Evolutionary conservation across 2,329 filamentous ascomycete genomes (phyloP).

Genomic region (Colletotrichum magnum): DNA sequence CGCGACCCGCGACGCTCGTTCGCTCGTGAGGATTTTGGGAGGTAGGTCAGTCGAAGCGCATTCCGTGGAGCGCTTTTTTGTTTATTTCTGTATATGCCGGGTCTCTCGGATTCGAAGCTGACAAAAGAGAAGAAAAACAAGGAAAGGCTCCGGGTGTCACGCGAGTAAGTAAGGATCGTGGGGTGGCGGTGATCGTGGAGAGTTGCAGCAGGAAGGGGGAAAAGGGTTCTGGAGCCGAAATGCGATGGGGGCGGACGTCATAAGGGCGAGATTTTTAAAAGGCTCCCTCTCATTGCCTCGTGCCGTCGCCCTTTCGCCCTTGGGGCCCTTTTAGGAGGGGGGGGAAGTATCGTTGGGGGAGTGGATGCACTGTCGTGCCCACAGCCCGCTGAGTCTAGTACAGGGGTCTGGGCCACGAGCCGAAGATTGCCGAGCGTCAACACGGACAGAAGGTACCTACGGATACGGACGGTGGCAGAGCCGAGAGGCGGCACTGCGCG

Average conservation of each 20-base stretch:
- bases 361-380: conserved; percentile 1
- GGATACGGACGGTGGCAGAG: conserved; percentile 18
- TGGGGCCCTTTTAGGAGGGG: conserved; percentile 24
- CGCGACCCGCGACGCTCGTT: conserved; percentile 30
- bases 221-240: conserved; percentile 37
- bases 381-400: conserved; percentile 20
- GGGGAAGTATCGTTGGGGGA: conserved; percentile 21
- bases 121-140: background rate
- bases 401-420: conserved; percentile 39
- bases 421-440: conserved; percentile 40
- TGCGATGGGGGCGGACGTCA: conserved; percentile 39
- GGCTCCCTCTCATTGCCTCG: conserved; percentile 38
- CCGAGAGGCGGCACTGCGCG: conserved; percentile 6
- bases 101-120: background rate
- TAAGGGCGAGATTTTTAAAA: conserved; percentile 40
- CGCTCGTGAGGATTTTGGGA: conserved; percentile 1
- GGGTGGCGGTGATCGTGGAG: conserved; percentile 35
- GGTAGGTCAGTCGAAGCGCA: background rate
- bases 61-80: background rate
- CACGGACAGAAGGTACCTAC: conserved; percentile 30
- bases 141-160: background rate
- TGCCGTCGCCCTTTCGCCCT: conserved; percentile 14
- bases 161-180: conserved; percentile 30
- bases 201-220: conserved; percentile 28
- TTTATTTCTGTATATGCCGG: background rate